Percentiles rank a stretch among this genome's conserved stretches.
Evolutionary conservation across 139 green algal species (phyloP).

Genomic region (Micractinium sp.): DNA sequence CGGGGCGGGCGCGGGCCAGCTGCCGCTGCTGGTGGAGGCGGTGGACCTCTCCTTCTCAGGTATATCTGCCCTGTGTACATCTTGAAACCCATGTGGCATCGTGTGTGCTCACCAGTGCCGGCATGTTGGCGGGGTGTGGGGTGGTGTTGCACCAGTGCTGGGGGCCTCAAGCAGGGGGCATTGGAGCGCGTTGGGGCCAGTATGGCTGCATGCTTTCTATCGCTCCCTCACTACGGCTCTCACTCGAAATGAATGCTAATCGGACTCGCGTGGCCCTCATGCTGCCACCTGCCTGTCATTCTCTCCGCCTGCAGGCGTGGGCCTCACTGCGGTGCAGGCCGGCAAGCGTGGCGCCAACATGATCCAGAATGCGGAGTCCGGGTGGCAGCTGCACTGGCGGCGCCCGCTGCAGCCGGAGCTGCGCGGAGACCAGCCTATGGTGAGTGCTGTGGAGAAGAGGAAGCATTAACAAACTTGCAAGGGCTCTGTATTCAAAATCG

Average conservation of each 20-base stretch:
- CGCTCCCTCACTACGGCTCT: too few relatives aligned
- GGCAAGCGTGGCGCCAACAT: constrained; percentile 65
- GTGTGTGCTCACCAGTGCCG: not conserved
- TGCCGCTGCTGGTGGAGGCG: constrained; percentile 48
- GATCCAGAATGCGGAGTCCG: constrained; percentile 53
- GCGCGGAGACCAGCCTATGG: constrained; percentile 22
- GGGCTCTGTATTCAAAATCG: too few relatives aligned
- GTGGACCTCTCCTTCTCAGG: constrained; percentile 55
- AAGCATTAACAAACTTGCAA: too few relatives aligned
- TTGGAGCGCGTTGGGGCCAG: too few relatives aligned
- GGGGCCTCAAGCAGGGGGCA: too few relatives aligned
- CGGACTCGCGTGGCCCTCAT: too few relatives aligned
- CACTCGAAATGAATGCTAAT: too few relatives aligned
- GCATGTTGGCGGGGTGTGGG: not conserved
- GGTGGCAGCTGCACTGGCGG: constrained; percentile 42
- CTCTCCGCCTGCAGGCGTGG: constrained; percentile 13
- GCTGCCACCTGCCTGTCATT: too few relatives aligned
- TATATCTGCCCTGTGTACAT: not conserved
- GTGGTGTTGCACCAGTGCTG: too few relatives aligned
- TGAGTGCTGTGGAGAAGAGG: constrained; percentile 1
- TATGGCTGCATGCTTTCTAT: too few relatives aligned
- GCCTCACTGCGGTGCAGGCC: constrained; percentile 42
- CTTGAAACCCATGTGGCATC: too few relatives aligned
- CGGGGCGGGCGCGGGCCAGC: constrained; percentile 10
- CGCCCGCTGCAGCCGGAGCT: constrained; percentile 34